A percentile compares a stretch with the other conserved stretches of the same genome.
Evolutionary conservation across 352 stramenopile species (phyloP).

Genomic region (Pythium volutum): DNA sequence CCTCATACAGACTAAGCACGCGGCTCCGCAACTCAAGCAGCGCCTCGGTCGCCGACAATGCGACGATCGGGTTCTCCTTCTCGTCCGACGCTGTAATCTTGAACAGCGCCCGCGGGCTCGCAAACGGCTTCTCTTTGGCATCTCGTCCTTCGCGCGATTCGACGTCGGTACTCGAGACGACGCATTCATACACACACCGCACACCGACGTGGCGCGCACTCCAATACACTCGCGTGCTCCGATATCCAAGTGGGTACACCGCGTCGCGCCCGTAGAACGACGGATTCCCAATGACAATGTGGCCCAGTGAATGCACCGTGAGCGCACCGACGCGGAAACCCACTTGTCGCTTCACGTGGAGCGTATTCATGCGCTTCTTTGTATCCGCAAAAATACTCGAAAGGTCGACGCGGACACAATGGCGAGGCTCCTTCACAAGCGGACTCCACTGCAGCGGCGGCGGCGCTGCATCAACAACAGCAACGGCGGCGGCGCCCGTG

Average conservation of each 20-base stretch:
- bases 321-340: constrained; percentile 77
- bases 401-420: constrained; percentile 24
- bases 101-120: constrained; percentile 47
- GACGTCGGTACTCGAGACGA: constrained; percentile 78
- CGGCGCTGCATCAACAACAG: neutral
- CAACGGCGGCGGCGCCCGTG: constrained; percentile 5
- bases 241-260: constrained; percentile 89
- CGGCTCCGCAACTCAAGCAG: constrained; percentile 70
- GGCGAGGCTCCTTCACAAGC: constrained; percentile 21
- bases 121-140: constrained; percentile 11
- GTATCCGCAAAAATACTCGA: constrained; percentile 32
- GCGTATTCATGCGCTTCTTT: constrained; percentile 62
- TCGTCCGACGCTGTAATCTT: constrained; percentile 80
- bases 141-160: constrained; percentile 40
- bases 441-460: constrained; percentile 9
- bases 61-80: constrained; percentile 56
- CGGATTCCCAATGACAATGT: constrained; percentile 72
- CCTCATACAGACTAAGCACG: constrained; percentile 72
- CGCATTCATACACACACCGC: constrained; percentile 90
- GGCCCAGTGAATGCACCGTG: constrained; percentile 76
- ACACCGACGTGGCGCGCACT: constrained; percentile 49
- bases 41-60: constrained; percentile 59
- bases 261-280: constrained; percentile 86
- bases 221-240: constrained; percentile 93
- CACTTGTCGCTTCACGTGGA: constrained; percentile 42